Evolutionary conservation across 1,284 basidiomycete genomes (phyloP).

Genomic region (Calocybe gambosa): DNA sequence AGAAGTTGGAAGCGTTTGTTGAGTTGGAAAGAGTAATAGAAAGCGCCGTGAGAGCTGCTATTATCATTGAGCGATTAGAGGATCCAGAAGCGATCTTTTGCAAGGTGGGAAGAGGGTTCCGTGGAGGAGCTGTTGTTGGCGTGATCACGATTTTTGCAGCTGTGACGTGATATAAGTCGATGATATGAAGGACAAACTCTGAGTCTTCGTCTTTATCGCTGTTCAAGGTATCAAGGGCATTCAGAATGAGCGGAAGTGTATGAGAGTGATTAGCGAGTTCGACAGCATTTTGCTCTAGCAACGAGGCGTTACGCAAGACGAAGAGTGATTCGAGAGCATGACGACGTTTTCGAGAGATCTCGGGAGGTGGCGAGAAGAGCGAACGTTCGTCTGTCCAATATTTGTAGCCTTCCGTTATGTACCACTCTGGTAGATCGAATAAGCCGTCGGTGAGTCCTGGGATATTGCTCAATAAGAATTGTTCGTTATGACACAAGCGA

Average conservation of each 20-base stretch:
- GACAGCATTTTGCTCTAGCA: conserved; percentile 57
- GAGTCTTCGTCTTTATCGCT: conserved; percentile 52
- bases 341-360: conserved; percentile 48
- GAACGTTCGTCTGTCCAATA: conserved; percentile 30
- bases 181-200: conserved; percentile 62
- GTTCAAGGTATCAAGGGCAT: conserved; percentile 50
- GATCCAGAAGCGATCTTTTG: conserved; percentile 49
- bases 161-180: conserved; percentile 59
- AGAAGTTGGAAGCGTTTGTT: conserved; percentile 48
- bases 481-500: conserved; percentile 68
- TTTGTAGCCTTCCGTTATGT: conserved; percentile 46
- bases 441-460: conserved; percentile 75
- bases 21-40: conserved; percentile 57
- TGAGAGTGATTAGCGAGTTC: conserved; percentile 54
- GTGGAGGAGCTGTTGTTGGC: conserved; percentile 22
- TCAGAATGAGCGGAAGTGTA: conserved; percentile 55
- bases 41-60: conserved; percentile 55
- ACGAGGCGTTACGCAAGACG: conserved; percentile 69
- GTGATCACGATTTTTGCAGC: conserved; percentile 37
- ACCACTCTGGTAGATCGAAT: conserved; percentile 80
- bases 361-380: conserved; percentile 51
- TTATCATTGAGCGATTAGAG: conserved; percentile 66
- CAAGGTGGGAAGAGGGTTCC: conserved; percentile 45
- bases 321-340: conserved; percentile 72
- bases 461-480: conserved; percentile 60